These are phyloP conservation scores for Podaxis sp. DNA, from an alignment of 768 basidiomycete species.

Conservation along the genomic window DNA sequence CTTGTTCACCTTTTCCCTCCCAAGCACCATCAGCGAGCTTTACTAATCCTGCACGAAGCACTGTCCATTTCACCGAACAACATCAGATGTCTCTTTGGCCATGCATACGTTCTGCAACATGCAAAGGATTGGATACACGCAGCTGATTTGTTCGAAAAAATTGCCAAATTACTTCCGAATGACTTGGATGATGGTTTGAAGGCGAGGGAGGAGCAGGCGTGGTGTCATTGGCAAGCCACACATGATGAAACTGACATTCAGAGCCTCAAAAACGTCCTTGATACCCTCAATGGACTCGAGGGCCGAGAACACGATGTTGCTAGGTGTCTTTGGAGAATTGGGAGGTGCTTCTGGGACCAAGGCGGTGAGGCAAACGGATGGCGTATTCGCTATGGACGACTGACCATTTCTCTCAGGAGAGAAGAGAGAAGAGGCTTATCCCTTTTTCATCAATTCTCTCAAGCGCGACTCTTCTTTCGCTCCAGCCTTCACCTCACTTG, in stretches of 20 bases:
- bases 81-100: constrained; percentile 65
- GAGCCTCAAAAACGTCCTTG: constrained; percentile 49
- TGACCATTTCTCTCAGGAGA: constrained; percentile 34
- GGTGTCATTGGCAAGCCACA: constrained; percentile 70
- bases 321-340: constrained; percentile 83
- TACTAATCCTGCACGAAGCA: constrained; percentile 70
- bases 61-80: constrained; percentile 64
- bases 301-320: constrained; percentile 62
- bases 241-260: constrained; percentile 45
- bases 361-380: constrained; percentile 49
- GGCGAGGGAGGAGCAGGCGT: constrained; percentile 79
- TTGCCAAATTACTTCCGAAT: constrained; percentile 46
- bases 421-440: constrained; percentile 66
- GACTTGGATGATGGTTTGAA: constrained; percentile 51
- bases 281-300: constrained; percentile 43
- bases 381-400: neutral
- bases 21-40: constrained; percentile 82
- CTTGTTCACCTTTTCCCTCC: constrained; percentile 87
- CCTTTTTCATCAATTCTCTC: constrained; percentile 75
- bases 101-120: constrained; percentile 70
- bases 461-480: constrained; percentile 77
- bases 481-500: constrained; percentile 91
- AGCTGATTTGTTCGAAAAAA: constrained; percentile 55
- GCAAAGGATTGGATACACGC: constrained; percentile 71
- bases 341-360: constrained; percentile 70